phyloP scores from a whole-genome alignment of 306 rosid genomes.

The Abrus precatorius region DNA sequence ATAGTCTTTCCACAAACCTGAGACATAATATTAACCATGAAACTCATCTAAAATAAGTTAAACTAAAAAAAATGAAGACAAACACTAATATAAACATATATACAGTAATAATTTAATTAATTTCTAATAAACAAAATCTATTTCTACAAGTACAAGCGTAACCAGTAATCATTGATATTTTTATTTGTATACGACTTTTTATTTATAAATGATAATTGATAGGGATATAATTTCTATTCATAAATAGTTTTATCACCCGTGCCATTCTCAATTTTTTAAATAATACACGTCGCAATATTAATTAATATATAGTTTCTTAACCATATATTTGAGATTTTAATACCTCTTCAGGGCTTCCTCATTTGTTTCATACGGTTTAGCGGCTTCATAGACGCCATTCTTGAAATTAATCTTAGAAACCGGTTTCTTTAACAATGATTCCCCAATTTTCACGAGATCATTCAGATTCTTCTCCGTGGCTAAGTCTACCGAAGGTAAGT shows the following conservation, averaged over 20 bases:
- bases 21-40: background rate
- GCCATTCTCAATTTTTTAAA: no score
- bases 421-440: constrained; percentile 59
- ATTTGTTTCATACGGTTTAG: constrained; percentile 48
- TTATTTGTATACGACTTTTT: no score
- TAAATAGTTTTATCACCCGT: no score
- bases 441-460: constrained; percentile 60
- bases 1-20: constrained; percentile 66
- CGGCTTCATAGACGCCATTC: constrained; percentile 51
- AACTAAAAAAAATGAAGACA: background rate
- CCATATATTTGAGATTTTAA: background rate
- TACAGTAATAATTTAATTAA: no score
- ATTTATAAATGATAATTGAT: no score
- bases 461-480: constrained; percentile 65
- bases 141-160: no score
- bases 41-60: background rate
- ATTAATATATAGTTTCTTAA: no score
- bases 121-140: no score
- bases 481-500: constrained; percentile 59
- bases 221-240: no score
- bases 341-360: constrained; percentile 67
- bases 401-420: constrained; percentile 67
- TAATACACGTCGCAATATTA: no score
- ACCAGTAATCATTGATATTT: no score
- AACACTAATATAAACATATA: no score